Percentiles rank a stretch among this genome's conserved stretches.
phyloP scores from a whole-genome alignment of 257 asterid species.

The Solanum microdontum region DNA sequence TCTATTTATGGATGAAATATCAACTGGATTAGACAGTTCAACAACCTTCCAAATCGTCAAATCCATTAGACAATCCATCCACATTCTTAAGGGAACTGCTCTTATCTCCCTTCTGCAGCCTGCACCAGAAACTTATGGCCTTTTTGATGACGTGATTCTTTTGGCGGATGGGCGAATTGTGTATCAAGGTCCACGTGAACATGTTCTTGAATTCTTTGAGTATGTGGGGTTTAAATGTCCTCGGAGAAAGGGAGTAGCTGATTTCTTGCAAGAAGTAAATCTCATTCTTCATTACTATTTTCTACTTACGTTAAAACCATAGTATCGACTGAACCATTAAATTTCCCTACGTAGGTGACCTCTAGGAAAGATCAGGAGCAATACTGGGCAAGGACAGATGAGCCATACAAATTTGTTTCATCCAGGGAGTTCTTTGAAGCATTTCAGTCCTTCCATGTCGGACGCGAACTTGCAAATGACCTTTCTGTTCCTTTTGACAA shows the following conservation, averaged over 20 bases:
- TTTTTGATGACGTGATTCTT: slow-evolving; percentile 73
- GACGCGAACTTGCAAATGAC: slow-evolving; percentile 46
- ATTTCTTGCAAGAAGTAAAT: slow-evolving; percentile 79
- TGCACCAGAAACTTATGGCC: slow-evolving; percentile 76
- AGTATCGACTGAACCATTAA: background rate
- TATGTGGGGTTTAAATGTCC: slow-evolving; percentile 79
- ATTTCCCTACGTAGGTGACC: slow-evolving; percentile 40
- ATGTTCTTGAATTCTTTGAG: slow-evolving; percentile 63
- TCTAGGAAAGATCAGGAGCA: slow-evolving; percentile 88
- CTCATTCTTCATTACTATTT: background rate
- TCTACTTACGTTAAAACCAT: background rate
- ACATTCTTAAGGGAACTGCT: slow-evolving; percentile 74
- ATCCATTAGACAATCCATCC: slow-evolving; percentile 62
- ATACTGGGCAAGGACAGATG: slow-evolving; percentile 50
- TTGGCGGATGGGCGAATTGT: slow-evolving; percentile 69
- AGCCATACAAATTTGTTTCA: slow-evolving; percentile 35
- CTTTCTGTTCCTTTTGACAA: slow-evolving; percentile 56
- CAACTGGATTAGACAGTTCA: slow-evolving; percentile 87
- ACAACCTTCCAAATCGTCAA: slow-evolving; percentile 83
- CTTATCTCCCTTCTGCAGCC: slow-evolving; percentile 83
- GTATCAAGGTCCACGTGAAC: slow-evolving; percentile 84
- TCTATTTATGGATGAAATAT: slow-evolving; percentile 90
- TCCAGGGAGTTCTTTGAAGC: slow-evolving; percentile 58
- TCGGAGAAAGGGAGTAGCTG: slow-evolving; percentile 83
- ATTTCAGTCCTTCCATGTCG: slow-evolving; percentile 54